Base-by-base conservation (phyloP, 495 filamentous ascomycete species). In the Xylaria sp. region DNA sequence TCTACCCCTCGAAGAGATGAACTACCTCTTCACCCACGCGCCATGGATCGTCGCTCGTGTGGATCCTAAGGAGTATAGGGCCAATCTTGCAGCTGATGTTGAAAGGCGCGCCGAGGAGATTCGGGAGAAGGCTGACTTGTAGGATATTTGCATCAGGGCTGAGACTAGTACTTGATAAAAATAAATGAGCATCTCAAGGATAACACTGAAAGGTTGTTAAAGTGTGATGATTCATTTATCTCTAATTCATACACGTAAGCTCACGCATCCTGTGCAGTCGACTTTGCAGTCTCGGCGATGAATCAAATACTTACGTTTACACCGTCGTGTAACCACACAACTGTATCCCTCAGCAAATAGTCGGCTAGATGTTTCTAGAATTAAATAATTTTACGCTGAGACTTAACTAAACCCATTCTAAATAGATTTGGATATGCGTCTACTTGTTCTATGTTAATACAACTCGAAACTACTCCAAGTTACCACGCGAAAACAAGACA, bases 1-100 rank as follows among this genome's bases (percentile, higher is more conserved):
- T 77, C 71, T 90, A 61, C 89, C 90, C 4, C 84, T 92, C 12
- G 89, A 91, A 72, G 89, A 91, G 77, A 92, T 92, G 90, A 90
- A 90, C 72, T 85, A 87, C 46, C 82, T 93, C 66, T 93, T 92
- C 81, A 86, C 86, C 21, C 63, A 91, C 78, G 89, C 90, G 11
- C 90, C 91, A 11, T 87, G 85, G 82, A 86, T 93, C 73, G 88
- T 92, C 5, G 85, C 88, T 2, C 83, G 84, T 17, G 66, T 67
- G 5, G 65, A 67, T n/a, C 65, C 50, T 15, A 4, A 26, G 65
- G 26, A 53, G 50, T 67, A 67, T 37, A 67, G 33, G 29, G 52
- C 66, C 14, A 57, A 68, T 59, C 53, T 59, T 7, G 75, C 75
- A 0, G 75, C 68, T 0, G 67, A 46, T 1, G 67, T 70, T 3